A percentile compares a stretch with the other conserved stretches of the same genome.
Conservation (phyloP, 768 basidiomycete genomes). For the Mycena rosella region DNA sequence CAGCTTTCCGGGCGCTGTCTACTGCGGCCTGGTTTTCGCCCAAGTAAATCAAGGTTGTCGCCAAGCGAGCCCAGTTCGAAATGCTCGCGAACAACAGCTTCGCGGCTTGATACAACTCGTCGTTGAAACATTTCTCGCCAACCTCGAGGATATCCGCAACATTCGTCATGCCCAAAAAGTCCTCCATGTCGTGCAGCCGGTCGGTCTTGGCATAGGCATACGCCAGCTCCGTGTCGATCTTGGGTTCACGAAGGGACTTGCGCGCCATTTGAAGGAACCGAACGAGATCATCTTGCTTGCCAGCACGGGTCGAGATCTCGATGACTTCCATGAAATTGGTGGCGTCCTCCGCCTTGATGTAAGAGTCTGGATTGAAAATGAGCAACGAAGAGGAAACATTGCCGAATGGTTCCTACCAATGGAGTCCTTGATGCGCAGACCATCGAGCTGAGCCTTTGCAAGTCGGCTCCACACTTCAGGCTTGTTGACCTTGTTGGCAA, state of each 20-base stretch:
- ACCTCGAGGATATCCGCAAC: constrained; percentile 97
- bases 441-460: constrained; percentile 99
- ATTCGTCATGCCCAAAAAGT: constrained; percentile 98
- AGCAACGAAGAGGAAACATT: constrained; percentile 15
- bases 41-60: constrained; percentile 98
- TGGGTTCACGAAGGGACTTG: constrained; percentile 95
- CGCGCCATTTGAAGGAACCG: constrained; percentile 99
- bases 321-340: constrained; percentile 95
- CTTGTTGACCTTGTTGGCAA: constrained; percentile 95
- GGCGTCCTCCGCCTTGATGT: constrained; percentile 97
- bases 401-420: constrained; percentile 74
- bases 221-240: constrained; percentile 97
- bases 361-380: constrained; percentile 74
- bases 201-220: constrained; percentile 99
- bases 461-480: constrained; percentile 98
- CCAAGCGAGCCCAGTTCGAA: constrained; percentile 98
- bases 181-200: constrained; percentile 99
- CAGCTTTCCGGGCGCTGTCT: constrained; percentile 98
- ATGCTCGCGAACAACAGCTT: constrained; percentile 97
- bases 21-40: constrained; percentile 99
- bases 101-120: constrained; percentile 96
- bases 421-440: constrained; percentile 96
- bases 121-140: constrained; percentile 99
- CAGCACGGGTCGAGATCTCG: constrained; percentile 95
- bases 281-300: constrained; percentile 92